phyloP scores from a whole-genome alignment of 164 flowering plant species.

The Berberis thunbergii region DNA sequence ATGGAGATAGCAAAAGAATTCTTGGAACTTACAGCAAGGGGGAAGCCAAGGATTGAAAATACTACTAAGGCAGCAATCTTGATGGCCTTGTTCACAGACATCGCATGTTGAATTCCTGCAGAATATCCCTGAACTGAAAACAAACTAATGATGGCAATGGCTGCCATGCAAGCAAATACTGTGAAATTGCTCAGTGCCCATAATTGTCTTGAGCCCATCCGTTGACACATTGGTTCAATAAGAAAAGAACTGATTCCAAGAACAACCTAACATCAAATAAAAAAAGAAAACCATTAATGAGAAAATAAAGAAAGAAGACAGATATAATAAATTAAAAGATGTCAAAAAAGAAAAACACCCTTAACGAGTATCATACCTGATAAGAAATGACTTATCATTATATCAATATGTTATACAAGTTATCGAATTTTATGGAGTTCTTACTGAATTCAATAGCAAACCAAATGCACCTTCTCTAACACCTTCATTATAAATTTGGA shows the following conservation, averaged over 20 bases:
- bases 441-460: too few relatives aligned
- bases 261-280: conserved; percentile 50
- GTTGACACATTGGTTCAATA: conserved; percentile 84
- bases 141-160: conserved; percentile 76
- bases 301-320: neutral
- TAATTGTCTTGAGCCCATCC: conserved; percentile 69
- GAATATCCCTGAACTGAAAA: conserved; percentile 47
- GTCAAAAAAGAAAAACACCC: neutral
- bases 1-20: too few relatives aligned
- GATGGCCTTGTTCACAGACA: conserved; percentile 39
- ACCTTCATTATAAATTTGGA: too few relatives aligned
- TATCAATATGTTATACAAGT: too few relatives aligned
- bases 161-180: conserved; percentile 88
- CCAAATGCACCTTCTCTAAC: too few relatives aligned
- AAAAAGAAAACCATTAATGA: neutral
- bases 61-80: conserved; percentile 64
- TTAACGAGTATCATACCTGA: too few relatives aligned
- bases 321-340: too few relatives aligned
- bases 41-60: conserved; percentile 86
- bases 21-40: conserved; percentile 89
- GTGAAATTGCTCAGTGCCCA: conserved; percentile 92
- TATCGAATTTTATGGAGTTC: too few relatives aligned
- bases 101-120: conserved; percentile 48
- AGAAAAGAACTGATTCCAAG: conserved; percentile 88
- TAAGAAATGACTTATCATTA: too few relatives aligned